These are phyloP conservation scores for Pharnaceum exiguum DNA, from an alignment of 148 eudicot genomes.

Conservation along the genomic window DNA sequence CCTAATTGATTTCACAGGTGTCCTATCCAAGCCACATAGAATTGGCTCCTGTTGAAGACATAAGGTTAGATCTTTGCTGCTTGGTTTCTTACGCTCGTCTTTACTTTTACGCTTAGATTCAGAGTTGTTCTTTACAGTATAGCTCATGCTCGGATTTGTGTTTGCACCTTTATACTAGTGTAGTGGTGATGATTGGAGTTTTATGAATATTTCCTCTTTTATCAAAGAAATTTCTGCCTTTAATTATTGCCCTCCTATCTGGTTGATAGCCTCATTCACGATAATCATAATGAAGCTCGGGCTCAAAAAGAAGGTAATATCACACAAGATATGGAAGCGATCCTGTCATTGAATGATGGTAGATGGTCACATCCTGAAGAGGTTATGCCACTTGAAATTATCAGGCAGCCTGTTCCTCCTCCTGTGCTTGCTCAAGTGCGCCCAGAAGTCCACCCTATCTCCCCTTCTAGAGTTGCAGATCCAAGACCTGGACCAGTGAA, in stretches of 20 bases:
- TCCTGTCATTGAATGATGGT: conserved; percentile 89
- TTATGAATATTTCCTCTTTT: conserved; percentile 1
- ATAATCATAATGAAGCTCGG: conserved; percentile 35
- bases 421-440: conserved; percentile 92
- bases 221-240: conserved; percentile 2
- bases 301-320: conserved; percentile 36
- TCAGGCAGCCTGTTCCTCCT: conserved; percentile 95
- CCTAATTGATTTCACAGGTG: conserved; percentile 43
- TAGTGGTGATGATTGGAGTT: neutral
- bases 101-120: neutral
- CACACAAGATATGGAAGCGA: conserved; percentile 64
- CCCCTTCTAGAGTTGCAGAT: conserved; percentile 95
- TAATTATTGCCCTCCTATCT: conserved; percentile 24
- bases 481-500: conserved; percentile 93
- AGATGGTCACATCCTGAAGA: conserved; percentile 61
- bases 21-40: conserved; percentile 72
- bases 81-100: neutral
- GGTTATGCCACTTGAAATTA: conserved; percentile 42
- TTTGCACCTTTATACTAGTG: conserved; percentile 2
- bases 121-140: too few species aligned
- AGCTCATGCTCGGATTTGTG: neutral
- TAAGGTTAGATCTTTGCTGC: conserved; percentile 41
- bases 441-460: conserved; percentile 46
- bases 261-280: conserved; percentile 44
- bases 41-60: conserved; percentile 40